A percentile compares a stretch with the other conserved stretches of the same genome.
phyloP scores from a whole-genome alignment of 2,329 filamentous ascomycete species.

The Verticillium dahliae region DNA sequence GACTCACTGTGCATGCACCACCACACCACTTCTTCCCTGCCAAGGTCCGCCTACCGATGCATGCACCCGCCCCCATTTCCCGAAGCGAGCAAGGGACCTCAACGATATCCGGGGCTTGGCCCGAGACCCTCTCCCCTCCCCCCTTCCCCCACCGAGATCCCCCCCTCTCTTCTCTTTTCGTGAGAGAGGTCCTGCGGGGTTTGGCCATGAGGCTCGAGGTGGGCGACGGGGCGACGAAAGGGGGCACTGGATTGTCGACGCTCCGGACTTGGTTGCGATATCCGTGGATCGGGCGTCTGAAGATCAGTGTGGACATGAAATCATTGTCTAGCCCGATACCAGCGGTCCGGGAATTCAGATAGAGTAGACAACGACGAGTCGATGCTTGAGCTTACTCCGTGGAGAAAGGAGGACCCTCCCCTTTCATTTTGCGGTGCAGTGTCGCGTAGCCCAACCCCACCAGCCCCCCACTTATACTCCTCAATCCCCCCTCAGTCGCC shows the following conservation, averaged over 20 bases:
- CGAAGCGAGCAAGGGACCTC: background rate
- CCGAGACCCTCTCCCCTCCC: background rate
- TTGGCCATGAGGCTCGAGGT: background rate
- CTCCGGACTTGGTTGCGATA: background rate
- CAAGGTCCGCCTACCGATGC: no score
- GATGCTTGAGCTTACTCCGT: background rate
- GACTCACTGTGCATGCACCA: no score
- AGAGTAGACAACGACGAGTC: background rate
- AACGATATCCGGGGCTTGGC: background rate
- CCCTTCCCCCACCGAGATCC: no score
- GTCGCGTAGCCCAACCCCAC: background rate
- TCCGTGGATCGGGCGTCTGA: no score
- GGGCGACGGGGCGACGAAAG: background rate
- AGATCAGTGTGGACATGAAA: no score
- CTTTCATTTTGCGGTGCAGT: background rate
- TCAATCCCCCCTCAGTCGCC: background rate
- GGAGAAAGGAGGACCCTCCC: no score
- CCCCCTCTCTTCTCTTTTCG: no score
- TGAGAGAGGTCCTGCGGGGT: background rate
- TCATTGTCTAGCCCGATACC: no score
- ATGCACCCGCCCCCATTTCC: background rate
- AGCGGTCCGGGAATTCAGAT: background rate
- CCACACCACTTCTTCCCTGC: background rate
- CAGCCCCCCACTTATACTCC: background rate
- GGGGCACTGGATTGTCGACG: background rate